A percentile compares a stretch with the other conserved stretches of the same genome.
Conservation (phyloP, 805 yeast species). For the Metschnikowia henanensis region DNA sequence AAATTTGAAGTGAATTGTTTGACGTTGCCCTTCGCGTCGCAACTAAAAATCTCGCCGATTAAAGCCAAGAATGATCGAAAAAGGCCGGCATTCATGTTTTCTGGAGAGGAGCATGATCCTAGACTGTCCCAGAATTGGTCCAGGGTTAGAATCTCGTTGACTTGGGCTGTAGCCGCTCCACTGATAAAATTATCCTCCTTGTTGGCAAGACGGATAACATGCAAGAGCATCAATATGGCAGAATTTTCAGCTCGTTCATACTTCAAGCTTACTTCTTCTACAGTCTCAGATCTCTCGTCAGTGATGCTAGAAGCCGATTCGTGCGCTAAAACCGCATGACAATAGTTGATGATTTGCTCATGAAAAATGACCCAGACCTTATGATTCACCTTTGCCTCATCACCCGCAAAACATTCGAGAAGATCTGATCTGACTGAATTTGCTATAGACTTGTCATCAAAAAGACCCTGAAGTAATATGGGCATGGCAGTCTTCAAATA, state of each 20-base stretch:
- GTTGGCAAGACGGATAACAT: constrained; percentile 24
- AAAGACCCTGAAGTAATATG: constrained; percentile 67
- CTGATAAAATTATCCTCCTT: constrained; percentile 13
- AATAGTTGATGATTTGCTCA: constrained; percentile 54
- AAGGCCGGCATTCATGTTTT: constrained; percentile 31
- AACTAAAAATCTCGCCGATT: constrained; percentile 12
- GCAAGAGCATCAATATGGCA: constrained; percentile 48
- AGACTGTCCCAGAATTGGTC: constrained; percentile 38
- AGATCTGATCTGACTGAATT: constrained; percentile 49
- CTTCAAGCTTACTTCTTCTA: constrained; percentile 65
- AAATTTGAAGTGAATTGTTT: constrained; percentile 16
- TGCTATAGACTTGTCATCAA: constrained; percentile 70
- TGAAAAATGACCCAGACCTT: constrained; percentile 62
- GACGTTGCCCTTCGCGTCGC: constrained; percentile 16
- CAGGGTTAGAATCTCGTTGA: constrained; percentile 24
- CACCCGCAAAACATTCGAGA: constrained; percentile 54
- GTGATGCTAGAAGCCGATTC: constrained; percentile 68
- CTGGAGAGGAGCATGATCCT: constrained; percentile 22
- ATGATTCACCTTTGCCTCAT: constrained; percentile 45
- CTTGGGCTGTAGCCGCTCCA: constrained; percentile 13
- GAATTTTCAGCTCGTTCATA: constrained; percentile 57
- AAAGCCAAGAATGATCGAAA: constrained; percentile 23
- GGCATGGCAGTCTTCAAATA: constrained; percentile 74
- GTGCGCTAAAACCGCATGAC: constrained; percentile 48
- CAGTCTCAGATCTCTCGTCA: constrained; percentile 68